Conservation (phyloP, 2,329 filamentous ascomycete species). For the Cytospora piceae region DNA sequence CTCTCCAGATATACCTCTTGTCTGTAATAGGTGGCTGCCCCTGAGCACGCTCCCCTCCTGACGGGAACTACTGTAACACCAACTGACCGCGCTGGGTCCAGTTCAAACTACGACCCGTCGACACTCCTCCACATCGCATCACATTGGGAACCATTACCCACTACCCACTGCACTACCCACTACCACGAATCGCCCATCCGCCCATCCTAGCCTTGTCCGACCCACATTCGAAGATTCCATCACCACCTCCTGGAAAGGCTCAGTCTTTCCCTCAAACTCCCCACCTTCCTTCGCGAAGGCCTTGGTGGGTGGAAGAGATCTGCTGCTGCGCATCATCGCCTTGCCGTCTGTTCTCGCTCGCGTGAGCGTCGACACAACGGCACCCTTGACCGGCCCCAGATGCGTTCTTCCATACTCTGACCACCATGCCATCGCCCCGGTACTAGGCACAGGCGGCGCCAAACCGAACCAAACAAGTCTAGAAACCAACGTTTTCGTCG, state of each 20-base stretch:
- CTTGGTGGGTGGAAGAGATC: constrained; percentile 8
- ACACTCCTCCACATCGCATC: neutral
- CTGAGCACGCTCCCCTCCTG: neutral
- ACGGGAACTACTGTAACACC: constrained; percentile 7
- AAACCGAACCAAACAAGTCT: neutral
- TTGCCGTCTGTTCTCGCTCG: neutral
- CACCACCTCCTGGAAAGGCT: constrained; percentile 15
- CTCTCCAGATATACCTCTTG: too few relatives aligned
- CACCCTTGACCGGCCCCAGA: constrained; percentile 21
- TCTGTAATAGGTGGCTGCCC: neutral
- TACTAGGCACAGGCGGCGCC: constrained; percentile 21
- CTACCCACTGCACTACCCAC: constrained; percentile 17
- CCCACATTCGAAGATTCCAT: constrained; percentile 31
- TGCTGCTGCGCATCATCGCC: neutral
- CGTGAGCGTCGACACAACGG: constrained; percentile 17
- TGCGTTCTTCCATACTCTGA: constrained; percentile 19
- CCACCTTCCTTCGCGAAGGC: constrained; percentile 27
- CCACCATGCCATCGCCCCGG: constrained; percentile 18
- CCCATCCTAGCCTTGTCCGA: constrained; percentile 18
- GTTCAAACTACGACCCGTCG: neutral
- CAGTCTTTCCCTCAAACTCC: constrained; percentile 13
- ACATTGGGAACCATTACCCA: constrained; percentile 14
- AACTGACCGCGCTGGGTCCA: neutral
- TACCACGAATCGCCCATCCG: constrained; percentile 7
- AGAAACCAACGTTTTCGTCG: neutral